Conservation (phyloP, 768 basidiomycete genomes). For the Pisolithus tinctorius region DNA sequence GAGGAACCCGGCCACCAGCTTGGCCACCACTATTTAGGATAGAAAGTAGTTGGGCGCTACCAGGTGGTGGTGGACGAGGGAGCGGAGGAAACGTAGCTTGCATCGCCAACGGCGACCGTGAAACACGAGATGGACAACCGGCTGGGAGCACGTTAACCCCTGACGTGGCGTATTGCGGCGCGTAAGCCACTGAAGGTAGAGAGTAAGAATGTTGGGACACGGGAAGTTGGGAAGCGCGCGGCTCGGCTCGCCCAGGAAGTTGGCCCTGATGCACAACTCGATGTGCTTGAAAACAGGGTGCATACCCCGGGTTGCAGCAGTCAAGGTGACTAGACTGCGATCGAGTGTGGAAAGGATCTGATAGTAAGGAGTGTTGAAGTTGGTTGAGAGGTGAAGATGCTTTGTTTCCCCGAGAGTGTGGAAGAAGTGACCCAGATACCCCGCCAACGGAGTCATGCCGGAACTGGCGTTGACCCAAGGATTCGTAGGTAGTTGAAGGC, state of each 20-base stretch:
- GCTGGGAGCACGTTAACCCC: background rate
- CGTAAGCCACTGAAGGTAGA: conserved; percentile 6
- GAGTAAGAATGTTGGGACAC: conserved; percentile 10
- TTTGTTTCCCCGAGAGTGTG: conserved; percentile 6
- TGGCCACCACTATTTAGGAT: conserved; percentile 27
- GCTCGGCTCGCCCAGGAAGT: conserved; percentile 1
- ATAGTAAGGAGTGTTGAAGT: conserved; percentile 4
- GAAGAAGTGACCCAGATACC: conserved; percentile 2
- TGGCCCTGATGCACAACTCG: conserved; percentile 12
- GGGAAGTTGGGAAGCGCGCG: conserved; percentile 7
- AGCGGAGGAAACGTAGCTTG: conserved; percentile 8
- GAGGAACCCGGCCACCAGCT: conserved; percentile 5
- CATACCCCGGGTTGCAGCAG: conserved; percentile 22
- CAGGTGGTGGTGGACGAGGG: conserved; percentile 13
- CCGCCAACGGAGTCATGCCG: conserved; percentile 30
- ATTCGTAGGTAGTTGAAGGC: conserved; percentile 12
- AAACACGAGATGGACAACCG: background rate
- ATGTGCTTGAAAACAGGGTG: conserved; percentile 6
- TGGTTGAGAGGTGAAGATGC: background rate
- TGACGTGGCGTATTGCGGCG: conserved; percentile 8
- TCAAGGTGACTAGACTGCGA: conserved; percentile 42
- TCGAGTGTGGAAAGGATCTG: conserved; percentile 39
- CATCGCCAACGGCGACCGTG: conserved; percentile 2
- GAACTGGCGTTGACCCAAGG: conserved; percentile 18
- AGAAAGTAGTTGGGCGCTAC: conserved; percentile 27